These are phyloP conservation scores for Entrophospora sp. DNA, from an alignment of 192 early-diverging fungal genomes.

Conservation along the genomic window DNA sequence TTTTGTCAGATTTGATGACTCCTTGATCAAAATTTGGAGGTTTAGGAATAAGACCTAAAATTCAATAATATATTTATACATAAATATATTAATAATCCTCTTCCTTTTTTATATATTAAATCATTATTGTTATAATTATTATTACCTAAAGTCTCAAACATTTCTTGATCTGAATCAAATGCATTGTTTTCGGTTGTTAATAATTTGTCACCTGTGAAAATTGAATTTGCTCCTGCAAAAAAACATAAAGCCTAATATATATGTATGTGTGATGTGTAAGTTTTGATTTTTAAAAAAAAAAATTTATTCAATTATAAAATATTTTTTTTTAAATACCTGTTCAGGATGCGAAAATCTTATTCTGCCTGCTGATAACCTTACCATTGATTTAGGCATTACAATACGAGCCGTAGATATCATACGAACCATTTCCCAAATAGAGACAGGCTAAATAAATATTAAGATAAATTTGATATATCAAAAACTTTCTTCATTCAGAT, in stretches of 20 bases:
- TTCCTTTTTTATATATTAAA: too few species aligned
- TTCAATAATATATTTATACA: not conserved
- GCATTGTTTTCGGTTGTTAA: conserved; percentile 76
- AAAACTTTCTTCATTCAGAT: too few species aligned
- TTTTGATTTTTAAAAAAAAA: not conserved
- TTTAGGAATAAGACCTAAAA: conserved; percentile 35
- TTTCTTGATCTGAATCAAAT: conserved; percentile 55
- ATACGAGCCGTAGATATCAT: conserved; percentile 81
- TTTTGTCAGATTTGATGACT: too few species aligned
- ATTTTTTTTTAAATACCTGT: conserved; percentile 24
- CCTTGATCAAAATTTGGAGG: conserved; percentile 40
- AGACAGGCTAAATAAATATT: conserved; percentile 44
- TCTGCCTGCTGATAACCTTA: conserved; percentile 67
- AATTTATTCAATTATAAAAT: not conserved
- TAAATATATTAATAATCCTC: not conserved
- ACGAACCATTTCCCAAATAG: conserved; percentile 75
- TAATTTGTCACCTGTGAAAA: conserved; percentile 78
- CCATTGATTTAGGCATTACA: conserved; percentile 71
- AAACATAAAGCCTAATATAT: conserved; percentile 53
- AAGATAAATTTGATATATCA: not conserved
- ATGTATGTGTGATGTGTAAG: not conserved
- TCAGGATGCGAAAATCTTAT: conserved; percentile 61
- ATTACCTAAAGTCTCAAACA: conserved; percentile 57
- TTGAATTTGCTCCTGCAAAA: conserved; percentile 76
- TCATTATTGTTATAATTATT: too few species aligned